phyloP scores from a whole-genome alignment of 2,329 filamentous ascomycete species.

The Macroventuria anomochaeta region DNA sequence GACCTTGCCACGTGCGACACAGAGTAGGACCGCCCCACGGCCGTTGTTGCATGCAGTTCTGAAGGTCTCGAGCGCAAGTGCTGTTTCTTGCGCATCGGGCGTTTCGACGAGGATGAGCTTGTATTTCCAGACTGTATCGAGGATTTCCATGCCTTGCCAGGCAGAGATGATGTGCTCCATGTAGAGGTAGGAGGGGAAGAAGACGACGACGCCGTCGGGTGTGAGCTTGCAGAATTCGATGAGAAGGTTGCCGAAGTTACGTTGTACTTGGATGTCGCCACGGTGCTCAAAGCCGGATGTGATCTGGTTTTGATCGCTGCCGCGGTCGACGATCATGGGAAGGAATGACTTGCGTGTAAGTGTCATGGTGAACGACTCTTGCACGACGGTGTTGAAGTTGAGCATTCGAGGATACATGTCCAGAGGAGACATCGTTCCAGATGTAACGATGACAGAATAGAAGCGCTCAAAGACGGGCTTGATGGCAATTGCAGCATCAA shows the following conservation, averaged over 20 bases:
- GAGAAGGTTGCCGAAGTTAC: slow-evolving; percentile 92
- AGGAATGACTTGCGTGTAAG: slow-evolving; percentile 92
- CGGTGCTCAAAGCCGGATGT: slow-evolving; percentile 94
- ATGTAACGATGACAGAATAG: slow-evolving; percentile 97
- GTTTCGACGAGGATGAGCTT: slow-evolving; percentile 98
- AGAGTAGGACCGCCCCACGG: slow-evolving; percentile 88
- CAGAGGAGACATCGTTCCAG: slow-evolving; percentile 92
- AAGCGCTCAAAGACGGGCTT: slow-evolving; percentile 97
- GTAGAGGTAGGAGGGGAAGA: slow-evolving; percentile 98
- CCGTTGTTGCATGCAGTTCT: slow-evolving; percentile 98
- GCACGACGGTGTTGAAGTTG: slow-evolving; percentile 87
- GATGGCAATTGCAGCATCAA: slow-evolving; percentile 97
- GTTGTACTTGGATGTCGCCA: slow-evolving; percentile 94
- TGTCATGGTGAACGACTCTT: slow-evolving; percentile 98
- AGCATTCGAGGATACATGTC: slow-evolving; percentile 99
- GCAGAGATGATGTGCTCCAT: slow-evolving; percentile 99
- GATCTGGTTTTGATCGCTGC: slow-evolving; percentile 90
- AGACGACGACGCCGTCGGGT: slow-evolving; percentile 97
- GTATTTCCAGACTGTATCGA: slow-evolving; percentile 98
- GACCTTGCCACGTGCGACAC: slow-evolving; percentile 95
- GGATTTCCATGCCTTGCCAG: slow-evolving; percentile 98
- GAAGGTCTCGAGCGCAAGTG: slow-evolving; percentile 92
- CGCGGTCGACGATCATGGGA: slow-evolving; percentile 95
- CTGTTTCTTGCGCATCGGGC: slow-evolving; percentile 95
- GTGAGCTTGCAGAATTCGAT: slow-evolving; percentile 97